phyloP scores from a whole-genome alignment of 441 rosid species.

The Adansonia rubrostipa region DNA sequence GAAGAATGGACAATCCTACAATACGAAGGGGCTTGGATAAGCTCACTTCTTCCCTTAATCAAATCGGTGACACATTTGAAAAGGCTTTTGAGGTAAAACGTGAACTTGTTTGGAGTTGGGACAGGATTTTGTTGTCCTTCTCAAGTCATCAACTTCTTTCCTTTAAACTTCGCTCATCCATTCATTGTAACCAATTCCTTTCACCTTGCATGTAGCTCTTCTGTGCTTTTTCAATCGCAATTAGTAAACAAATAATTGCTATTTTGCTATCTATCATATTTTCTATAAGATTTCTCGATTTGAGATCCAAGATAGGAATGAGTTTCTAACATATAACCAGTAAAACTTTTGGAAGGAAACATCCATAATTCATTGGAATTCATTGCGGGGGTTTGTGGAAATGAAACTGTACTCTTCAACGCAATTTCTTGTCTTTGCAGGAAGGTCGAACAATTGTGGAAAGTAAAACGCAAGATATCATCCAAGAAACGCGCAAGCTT shows the following conservation, averaged over 20 bases:
- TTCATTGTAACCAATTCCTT: not conserved
- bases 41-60: slow-evolving; percentile 75
- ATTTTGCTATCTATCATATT: not conserved
- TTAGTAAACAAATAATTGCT: not conserved
- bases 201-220: not conserved
- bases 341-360: not conserved
- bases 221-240: not conserved
- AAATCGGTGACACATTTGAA: slow-evolving; percentile 84
- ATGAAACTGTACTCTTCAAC: not conserved
- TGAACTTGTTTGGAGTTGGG: slow-evolving; percentile 1
- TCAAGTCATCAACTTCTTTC: not conserved
- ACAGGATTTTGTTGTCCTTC: slow-evolving; percentile 1
- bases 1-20: slow-evolving; percentile 74
- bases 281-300: not conserved
- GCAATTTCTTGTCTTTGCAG: slow-evolving; percentile 40
- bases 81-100: slow-evolving; percentile 75
- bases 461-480: slow-evolving; percentile 73
- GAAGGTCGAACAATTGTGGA: slow-evolving; percentile 80
- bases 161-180: not conserved
- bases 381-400: not conserved
- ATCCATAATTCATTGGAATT: not conserved
- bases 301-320: not conserved
- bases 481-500: slow-evolving; percentile 67
- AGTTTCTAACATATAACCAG: not conserved
- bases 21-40: slow-evolving; percentile 70